Percentiles rank a stretch among this genome's conserved stretches.
Conservation (phyloP, 2,329 filamentous ascomycete species). For the Daldinia eschscholtzii region DNA sequence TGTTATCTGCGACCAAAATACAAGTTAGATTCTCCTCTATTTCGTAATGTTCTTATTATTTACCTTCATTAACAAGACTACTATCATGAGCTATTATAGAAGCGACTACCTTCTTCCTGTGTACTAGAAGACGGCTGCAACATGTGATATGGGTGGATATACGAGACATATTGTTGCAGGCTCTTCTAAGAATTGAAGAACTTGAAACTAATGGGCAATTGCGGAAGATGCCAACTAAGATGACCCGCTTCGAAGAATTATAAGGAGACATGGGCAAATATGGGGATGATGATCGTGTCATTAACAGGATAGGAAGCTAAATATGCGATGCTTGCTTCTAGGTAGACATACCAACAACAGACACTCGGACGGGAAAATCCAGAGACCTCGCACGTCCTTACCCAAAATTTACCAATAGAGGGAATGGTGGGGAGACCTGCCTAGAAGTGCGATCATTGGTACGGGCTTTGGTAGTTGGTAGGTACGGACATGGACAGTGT, state of each 20-base stretch:
- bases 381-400: not conserved
- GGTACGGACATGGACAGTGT: not conserved
- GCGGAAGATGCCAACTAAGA: constrained; percentile 3
- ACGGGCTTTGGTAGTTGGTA: too few species aligned
- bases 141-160: too few species aligned
- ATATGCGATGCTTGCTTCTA: not conserved
- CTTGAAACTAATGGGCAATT: not conserved
- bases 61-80: too few species aligned
- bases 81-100: too few species aligned
- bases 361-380: not conserved
- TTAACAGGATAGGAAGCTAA: not conserved
- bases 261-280: not conserved
- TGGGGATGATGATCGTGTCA: not conserved
- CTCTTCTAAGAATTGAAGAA: too few species aligned
- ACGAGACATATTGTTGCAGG: too few species aligned
- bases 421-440: not conserved
- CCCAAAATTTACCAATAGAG: not conserved
- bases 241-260: constrained; percentile 1
- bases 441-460: not conserved
- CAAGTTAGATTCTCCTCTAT: too few species aligned
- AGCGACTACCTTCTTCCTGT: too few species aligned
- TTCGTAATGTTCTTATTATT: too few species aligned
- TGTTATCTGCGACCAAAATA: not conserved
- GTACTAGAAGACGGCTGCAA: too few species aligned
- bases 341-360: not conserved